Percentiles rank a stretch among this genome's conserved stretches.
Conservation (phyloP, 2,329 filamentous ascomycete species). For the Diaporthe longicolla region DNA sequence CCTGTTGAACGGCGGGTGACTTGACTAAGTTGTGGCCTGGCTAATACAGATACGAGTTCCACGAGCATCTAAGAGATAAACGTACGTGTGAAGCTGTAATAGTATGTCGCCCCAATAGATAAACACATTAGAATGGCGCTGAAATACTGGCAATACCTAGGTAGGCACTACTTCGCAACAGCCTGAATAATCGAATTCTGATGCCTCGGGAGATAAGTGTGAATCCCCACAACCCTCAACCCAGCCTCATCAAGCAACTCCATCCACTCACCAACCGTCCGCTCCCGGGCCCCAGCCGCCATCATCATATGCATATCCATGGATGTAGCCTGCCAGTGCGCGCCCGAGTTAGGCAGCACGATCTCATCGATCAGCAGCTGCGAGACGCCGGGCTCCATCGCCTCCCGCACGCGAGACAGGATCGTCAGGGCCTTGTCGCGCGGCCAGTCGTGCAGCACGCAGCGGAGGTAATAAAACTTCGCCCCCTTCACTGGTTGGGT, state of each 20-base stretch:
- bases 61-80: too few relatives aligned
- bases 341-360: slow-evolving; percentile 54
- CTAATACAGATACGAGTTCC: too few relatives aligned
- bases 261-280: slow-evolving; percentile 53
- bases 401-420: slow-evolving; percentile 50
- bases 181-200: slow-evolving; percentile 44
- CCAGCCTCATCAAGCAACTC: slow-evolving; percentile 46
- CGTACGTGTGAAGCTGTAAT: too few relatives aligned
- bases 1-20: not conserved
- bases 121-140: too few relatives aligned
- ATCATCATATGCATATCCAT: slow-evolving; percentile 57
- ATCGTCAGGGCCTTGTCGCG: slow-evolving; percentile 52
- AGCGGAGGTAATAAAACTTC: slow-evolving; percentile 14
- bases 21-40: not conserved
- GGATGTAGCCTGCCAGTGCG: slow-evolving; percentile 49
- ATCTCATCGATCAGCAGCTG: slow-evolving; percentile 59
- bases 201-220: slow-evolving; percentile 39
- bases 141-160: too few relatives aligned
- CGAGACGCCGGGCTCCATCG: slow-evolving; percentile 52
- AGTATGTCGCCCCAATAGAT: too few relatives aligned
- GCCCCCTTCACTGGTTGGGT: slow-evolving; percentile 13
- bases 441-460: slow-evolving; percentile 52
- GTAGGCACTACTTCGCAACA: slow-evolving; percentile 30
- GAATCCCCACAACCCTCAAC: slow-evolving; percentile 38
- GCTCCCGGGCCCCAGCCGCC: slow-evolving; percentile 51